These are phyloP conservation scores for Blastobotrys elegans DNA, from an alignment of 1,139 yeast genomes.

Conservation along the genomic window DNA sequence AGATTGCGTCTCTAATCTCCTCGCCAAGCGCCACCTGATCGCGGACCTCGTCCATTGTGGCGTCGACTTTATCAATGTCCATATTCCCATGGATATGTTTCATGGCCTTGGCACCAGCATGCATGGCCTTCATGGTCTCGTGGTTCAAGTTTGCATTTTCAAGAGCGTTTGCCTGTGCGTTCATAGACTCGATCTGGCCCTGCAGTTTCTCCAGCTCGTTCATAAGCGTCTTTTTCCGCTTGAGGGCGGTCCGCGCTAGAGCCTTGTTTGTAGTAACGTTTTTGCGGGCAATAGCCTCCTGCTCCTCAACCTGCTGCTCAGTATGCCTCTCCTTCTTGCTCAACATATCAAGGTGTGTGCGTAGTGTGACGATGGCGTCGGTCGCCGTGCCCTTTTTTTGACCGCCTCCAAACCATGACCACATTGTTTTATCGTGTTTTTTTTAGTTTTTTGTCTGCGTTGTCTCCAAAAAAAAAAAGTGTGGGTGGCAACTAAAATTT, in stretches of 20 bases:
- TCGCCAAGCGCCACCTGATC: conserved; percentile 95
- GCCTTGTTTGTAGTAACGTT: conserved; percentile 64
- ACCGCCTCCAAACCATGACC: conserved; percentile 56
- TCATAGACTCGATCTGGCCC: conserved; percentile 84
- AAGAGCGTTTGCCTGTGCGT: conserved; percentile 81
- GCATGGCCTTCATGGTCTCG: conserved; percentile 98
- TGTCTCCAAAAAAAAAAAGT: neutral
- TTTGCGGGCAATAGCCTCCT: conserved; percentile 75
- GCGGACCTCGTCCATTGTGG: conserved; percentile 97
- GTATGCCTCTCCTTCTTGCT: conserved; percentile 79
- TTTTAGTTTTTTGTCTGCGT: neutral
- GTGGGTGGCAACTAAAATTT: neutral
- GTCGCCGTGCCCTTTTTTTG: conserved; percentile 81
- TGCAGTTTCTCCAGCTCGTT: conserved; percentile 72
- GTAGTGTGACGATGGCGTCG: conserved; percentile 83
- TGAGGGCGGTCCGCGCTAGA: conserved; percentile 80
- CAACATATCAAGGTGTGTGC: conserved; percentile 85
- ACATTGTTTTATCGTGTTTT: conserved; percentile 1
- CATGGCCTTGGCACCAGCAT: conserved; percentile 96
- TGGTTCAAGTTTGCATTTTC: conserved; percentile 93
- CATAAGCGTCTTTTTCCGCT: conserved; percentile 81
- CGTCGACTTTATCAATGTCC: conserved; percentile 93
- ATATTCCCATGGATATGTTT: conserved; percentile 92
- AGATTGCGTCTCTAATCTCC: conserved; percentile 92
- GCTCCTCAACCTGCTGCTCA: conserved; percentile 78